Base-by-base conservation (phyloP, 352 stramenopile species). In the Globisporangium canariense region DNA sequence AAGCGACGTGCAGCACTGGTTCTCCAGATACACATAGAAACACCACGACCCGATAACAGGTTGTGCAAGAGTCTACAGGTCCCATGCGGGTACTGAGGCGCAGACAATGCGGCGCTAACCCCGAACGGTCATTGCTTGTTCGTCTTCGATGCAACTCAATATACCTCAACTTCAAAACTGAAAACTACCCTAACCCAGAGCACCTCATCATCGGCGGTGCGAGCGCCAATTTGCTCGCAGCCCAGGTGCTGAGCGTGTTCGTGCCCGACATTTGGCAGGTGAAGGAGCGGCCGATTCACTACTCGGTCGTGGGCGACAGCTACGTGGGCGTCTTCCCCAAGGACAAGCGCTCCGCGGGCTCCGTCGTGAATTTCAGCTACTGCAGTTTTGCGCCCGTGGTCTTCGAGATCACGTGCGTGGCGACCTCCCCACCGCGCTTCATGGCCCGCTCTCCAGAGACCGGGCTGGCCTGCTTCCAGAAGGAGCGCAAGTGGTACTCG, bases 181-280 rank as follows among this genome's bases (percentile, higher is more conserved):
- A 38, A 38, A 28, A 28, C 25, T 28, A 28, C 25, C 25, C 25
- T 1, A 28, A 81, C 0, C 75, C 81, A 7, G 69, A 86, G 30
- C 65, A 88, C 38, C 52, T 91, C 14, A 74, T 83, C 16, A 43
- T 89, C 32, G 70, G 62, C 1, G 82, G 82, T 25, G 71, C 72
- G 25, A 28, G 25, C 1, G 25, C 25, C 25, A 28, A 28, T 0
- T 71, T 77, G 25, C 67, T 89, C 22, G 79, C 64, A 30, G 69
- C 76, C 3, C 82, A 89, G 60, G 63, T 74, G 4, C 64, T 80
- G 52, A 79, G 70, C 36, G 60, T 49, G 18, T 62, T 71, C 28
- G 74, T 88, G 6, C 74, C 75, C 14, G 71, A 90, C 18, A 67
- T 82, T 65, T 89, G 80, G 66, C 68, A 85, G 57, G 64, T 75